Evolutionary conservation across 805 yeast species (phyloP).

Genomic region (Metschnikowia colocasiae): DNA sequence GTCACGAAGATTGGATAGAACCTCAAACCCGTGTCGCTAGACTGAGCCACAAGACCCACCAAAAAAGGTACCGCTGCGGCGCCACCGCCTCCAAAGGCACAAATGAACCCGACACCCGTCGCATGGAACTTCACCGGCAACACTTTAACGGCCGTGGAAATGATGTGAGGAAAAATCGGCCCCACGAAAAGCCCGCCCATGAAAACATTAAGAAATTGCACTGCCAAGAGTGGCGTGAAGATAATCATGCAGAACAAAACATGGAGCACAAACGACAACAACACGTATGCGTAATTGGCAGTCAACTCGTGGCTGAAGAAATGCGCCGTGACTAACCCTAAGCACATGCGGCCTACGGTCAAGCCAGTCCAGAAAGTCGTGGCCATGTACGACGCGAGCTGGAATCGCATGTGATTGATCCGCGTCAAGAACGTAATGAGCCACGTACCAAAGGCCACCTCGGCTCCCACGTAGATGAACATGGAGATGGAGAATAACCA

Average conservation of each 20-base stretch:
- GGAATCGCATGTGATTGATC: slow-evolving; percentile 34
- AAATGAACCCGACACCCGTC: slow-evolving; percentile 66
- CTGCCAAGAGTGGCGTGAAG: slow-evolving; percentile 21
- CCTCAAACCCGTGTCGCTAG: slow-evolving; percentile 30
- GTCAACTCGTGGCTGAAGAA: slow-evolving; percentile 44
- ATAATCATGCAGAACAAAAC: slow-evolving; percentile 30
- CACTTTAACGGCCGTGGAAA: slow-evolving; percentile 57
- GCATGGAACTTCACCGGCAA: slow-evolving; percentile 61
- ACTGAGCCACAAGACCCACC: slow-evolving; percentile 48
- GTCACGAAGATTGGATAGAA: slow-evolving; percentile 31
- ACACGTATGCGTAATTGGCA: slow-evolving; percentile 42
- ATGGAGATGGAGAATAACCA: slow-evolving; percentile 40
- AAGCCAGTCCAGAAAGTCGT: slow-evolving; percentile 51
- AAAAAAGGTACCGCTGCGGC: slow-evolving; percentile 71
- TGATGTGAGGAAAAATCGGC: slow-evolving; percentile 63
- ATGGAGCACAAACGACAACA: slow-evolving; percentile 28
- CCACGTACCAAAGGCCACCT: slow-evolving; percentile 54
- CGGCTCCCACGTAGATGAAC: slow-evolving; percentile 51
- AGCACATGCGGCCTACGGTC: slow-evolving; percentile 44
- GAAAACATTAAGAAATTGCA: slow-evolving; percentile 36
- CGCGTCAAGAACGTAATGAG: slow-evolving; percentile 44
- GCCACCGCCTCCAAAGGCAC: slow-evolving; percentile 81
- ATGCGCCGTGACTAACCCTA: slow-evolving; percentile 54
- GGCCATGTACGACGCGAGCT: slow-evolving; percentile 44
- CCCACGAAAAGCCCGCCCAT: slow-evolving; percentile 49